These are phyloP conservation scores for Tillandsia leiboldiana DNA, from an alignment of 176 grass and related monocot species.

Conservation along the genomic window DNA sequence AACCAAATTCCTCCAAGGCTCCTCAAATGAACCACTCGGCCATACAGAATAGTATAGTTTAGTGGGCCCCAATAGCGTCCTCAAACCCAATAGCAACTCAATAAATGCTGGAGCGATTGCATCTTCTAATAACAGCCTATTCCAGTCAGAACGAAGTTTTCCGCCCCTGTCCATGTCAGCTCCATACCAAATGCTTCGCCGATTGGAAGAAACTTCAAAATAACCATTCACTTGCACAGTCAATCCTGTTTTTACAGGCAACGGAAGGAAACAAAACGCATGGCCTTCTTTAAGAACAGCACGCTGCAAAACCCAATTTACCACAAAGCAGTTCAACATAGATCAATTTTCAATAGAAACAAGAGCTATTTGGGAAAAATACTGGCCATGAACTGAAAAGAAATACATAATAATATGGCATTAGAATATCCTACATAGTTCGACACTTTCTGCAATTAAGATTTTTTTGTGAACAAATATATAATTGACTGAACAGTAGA, in stretches of 20 bases:
- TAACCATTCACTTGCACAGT: constrained; percentile 96
- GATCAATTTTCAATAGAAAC: neutral
- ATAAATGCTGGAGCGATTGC: constrained; percentile 66
- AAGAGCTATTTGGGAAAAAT: neutral
- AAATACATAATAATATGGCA: neutral
- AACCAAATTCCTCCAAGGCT: constrained; percentile 90
- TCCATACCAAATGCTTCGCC: constrained; percentile 92
- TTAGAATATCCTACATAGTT: neutral
- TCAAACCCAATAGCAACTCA: constrained; percentile 53
- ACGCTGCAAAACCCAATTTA: constrained; percentile 53
- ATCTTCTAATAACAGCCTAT: constrained; percentile 75
- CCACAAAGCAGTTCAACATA: neutral
- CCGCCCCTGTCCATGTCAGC: constrained; percentile 97
- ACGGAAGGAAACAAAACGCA: constrained; percentile 95
- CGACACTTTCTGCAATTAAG: neutral
- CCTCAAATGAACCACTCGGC: constrained; percentile 80
- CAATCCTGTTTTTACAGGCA: constrained; percentile 83
- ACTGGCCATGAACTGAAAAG: neutral
- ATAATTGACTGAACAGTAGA: neutral
- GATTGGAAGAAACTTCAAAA: constrained; percentile 95
- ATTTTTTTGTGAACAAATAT: neutral
- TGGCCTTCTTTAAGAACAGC: constrained; percentile 59
- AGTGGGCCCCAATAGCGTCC: constrained; percentile 37
- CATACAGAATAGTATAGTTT: constrained; percentile 73
- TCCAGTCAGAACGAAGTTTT: constrained; percentile 98